Conservation (phyloP, 495 filamentous ascomycete species). For the Penicillium lividum region DNA sequence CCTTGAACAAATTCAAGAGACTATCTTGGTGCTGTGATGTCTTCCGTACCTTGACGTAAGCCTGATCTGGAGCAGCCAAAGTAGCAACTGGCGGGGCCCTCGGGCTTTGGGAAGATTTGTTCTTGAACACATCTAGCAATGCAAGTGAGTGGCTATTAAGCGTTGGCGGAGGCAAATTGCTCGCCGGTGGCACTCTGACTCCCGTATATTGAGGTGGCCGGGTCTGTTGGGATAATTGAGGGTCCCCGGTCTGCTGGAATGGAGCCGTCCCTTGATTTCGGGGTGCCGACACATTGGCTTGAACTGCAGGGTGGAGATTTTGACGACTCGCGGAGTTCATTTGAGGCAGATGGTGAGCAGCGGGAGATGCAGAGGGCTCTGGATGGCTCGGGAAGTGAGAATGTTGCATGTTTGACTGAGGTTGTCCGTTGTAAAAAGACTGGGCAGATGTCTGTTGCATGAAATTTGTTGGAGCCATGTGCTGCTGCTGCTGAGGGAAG, state of each 20-base stretch:
- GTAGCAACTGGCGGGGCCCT: conserved; percentile 35
- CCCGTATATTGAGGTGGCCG: conserved; percentile 42
- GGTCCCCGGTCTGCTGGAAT: conserved; percentile 55
- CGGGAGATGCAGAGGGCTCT: conserved; percentile 19
- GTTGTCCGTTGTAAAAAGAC: conserved; percentile 14
- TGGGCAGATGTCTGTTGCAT: conserved; percentile 28
- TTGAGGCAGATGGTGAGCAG: conserved; percentile 18
- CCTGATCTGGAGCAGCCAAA: conserved; percentile 26
- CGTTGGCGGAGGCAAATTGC: conserved; percentile 59
- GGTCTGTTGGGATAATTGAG: conserved; percentile 46
- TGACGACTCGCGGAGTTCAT: conserved; percentile 15
- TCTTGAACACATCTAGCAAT: conserved; percentile 66
- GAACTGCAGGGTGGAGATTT: conserved; percentile 11
- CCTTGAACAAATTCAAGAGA: conserved; percentile 39
- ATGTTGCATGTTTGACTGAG: conserved; percentile 14
- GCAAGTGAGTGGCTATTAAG: conserved; percentile 64
- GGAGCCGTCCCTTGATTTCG: conserved; percentile 41
- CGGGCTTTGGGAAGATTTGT: conserved; percentile 34
- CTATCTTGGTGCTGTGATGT: conserved; percentile 45
- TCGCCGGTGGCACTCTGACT: conserved; percentile 54
- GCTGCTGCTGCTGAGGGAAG: conserved; percentile 35
- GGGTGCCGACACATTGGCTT: conserved; percentile 11
- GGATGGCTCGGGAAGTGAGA: conserved; percentile 15
- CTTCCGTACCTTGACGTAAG: conserved; percentile 22
- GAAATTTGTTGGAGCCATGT: conserved; percentile 22